These are phyloP conservation scores for Malbranchea cinnamomea DNA, from an alignment of 2,329 filamentous ascomycete species.

Conservation along the genomic window DNA sequence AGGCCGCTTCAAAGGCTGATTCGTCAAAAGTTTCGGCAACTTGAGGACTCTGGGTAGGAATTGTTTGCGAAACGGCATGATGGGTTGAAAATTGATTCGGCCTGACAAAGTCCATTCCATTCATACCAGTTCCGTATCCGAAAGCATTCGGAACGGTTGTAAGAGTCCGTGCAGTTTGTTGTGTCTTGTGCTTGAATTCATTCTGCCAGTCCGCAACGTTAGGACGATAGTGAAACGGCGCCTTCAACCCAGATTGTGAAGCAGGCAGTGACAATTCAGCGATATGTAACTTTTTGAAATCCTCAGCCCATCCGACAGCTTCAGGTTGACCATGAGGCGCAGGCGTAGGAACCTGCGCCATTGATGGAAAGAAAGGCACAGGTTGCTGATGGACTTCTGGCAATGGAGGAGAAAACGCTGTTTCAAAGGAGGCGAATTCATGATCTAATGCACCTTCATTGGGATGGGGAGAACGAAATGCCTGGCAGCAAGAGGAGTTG, in stretches of 20 bases:
- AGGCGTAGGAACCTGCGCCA: constrained; percentile 18
- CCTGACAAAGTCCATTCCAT: too few relatives aligned
- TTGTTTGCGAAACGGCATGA: constrained; percentile 2
- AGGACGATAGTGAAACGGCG: constrained; percentile 17
- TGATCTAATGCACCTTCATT: constrained; percentile 43
- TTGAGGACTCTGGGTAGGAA: constrained; percentile 20
- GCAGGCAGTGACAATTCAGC: constrained; percentile 27
- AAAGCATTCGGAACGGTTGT: neutral
- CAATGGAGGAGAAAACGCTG: constrained; percentile 18
- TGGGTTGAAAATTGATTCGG: too few relatives aligned
- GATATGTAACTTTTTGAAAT: constrained; percentile 32
- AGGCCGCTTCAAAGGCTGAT: constrained; percentile 31
- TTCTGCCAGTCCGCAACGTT: constrained; percentile 40
- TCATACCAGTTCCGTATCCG: neutral
- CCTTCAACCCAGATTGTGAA: constrained; percentile 33
- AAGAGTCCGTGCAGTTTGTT: constrained; percentile 12
- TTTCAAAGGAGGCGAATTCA: constrained; percentile 56
- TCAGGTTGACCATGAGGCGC: constrained; percentile 13
- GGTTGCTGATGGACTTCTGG: constrained; percentile 19
- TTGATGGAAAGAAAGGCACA: constrained; percentile 8
- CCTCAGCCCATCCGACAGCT: constrained; percentile 27
- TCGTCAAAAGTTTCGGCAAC: constrained; percentile 25
- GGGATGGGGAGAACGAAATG: constrained; percentile 45
- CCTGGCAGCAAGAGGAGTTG: constrained; percentile 25
- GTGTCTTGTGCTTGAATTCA: constrained; percentile 38